Conservation (phyloP, 345 rosid species). For the Toxicodendron radicans region DNA sequence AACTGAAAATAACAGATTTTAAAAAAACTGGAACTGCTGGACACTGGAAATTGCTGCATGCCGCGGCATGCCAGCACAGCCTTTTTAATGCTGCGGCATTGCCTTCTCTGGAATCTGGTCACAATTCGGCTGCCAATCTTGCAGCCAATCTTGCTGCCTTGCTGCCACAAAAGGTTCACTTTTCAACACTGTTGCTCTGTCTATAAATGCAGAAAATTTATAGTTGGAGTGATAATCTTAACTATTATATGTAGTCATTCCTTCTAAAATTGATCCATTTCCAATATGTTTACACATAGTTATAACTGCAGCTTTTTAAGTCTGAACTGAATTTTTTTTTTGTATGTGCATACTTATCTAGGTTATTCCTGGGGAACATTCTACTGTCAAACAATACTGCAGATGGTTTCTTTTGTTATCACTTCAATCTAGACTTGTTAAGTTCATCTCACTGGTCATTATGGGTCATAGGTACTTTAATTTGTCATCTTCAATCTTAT, state of each 20-base stretch:
- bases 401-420: not conserved
- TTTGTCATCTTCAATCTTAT: not conserved
- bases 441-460: not conserved
- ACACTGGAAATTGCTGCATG: no score
- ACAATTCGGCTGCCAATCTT: no score
- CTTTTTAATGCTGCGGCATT: no score
- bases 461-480: no score
- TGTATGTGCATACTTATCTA: not conserved
- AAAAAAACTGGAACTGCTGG: no score
- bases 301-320: not conserved
- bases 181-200: no score
- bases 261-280: not conserved
- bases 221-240: not conserved
- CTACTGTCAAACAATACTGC: not conserved
- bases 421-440: not conserved
- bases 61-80: no score
- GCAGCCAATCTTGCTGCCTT: no score
- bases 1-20: no score
- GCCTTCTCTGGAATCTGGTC: no score
- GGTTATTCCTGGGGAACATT: not conserved
- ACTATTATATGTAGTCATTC: not conserved
- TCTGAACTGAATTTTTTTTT: no score
- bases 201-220: not conserved
- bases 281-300: not conserved
- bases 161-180: no score